Evolutionary conservation across 345 rosid species (phyloP).

Genomic region (Lepidium didymum): DNA sequence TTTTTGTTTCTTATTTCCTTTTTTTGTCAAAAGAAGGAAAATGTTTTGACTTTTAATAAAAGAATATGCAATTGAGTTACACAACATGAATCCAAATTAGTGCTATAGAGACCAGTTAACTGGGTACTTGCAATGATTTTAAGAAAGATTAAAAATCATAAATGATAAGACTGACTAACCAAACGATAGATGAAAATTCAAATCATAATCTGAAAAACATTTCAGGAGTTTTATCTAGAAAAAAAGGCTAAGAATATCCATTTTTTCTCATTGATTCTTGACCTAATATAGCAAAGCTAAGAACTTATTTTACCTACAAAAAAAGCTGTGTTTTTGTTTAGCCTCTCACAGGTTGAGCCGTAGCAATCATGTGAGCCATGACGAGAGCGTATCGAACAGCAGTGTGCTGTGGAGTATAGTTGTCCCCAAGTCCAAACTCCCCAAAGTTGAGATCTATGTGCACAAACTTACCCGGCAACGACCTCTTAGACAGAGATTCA

Average conservation of each 20-base stretch:
- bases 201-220: background rate
- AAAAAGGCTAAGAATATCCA: too few species aligned
- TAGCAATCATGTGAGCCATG: slow-evolving; percentile 78
- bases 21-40: too few species aligned
- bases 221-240: too few species aligned
- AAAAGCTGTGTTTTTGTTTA: background rate
- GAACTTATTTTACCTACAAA: background rate
- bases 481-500: slow-evolving; percentile 63
- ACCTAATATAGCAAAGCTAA: background rate
- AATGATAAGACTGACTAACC: background rate
- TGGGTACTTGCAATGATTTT: too few species aligned
- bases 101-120: background rate
- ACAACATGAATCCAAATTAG: background rate
- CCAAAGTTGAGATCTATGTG: slow-evolving; percentile 56
- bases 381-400: slow-evolving; percentile 72
- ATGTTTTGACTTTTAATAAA: too few species aligned
- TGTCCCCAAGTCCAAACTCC: slow-evolving; percentile 69
- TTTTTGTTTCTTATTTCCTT: background rate
- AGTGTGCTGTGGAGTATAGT: slow-evolving; percentile 70
- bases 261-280: background rate
- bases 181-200: background rate
- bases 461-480: slow-evolving; percentile 70
- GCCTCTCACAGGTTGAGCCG: slow-evolving; percentile 47
- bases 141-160: background rate
- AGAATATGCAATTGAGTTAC: background rate